Base-by-base conservation (phyloP, 306 rosid species). In the Dryas octopetala region DNA sequence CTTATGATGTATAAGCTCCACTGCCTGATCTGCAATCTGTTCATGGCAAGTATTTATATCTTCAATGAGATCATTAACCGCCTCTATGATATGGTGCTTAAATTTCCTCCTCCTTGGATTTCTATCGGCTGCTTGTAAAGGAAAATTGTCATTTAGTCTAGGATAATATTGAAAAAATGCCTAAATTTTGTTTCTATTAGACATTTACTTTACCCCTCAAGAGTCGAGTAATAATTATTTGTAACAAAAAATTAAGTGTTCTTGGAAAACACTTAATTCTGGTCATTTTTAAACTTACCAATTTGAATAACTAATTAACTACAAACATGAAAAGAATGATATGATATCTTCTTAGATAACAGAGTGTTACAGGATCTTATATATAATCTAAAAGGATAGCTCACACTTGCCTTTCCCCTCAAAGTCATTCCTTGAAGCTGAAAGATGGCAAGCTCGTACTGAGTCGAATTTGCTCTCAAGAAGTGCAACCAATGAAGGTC, bases 1-100 rank as follows among this genome's bases (percentile, higher is more conserved):
- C 73, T 62, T 52, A 6, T 75, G 79, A 75, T 75, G 65, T 40
- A 75, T 64, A 23, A 62, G 79, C 62, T 75, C 73, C 23, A 62
- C 52, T 2, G 55, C 65, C 63, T 41, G 79, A 28, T 75, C 72
- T 12, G 79, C 79, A 53, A 75, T 65, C 44, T 17, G 71, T 19
- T 65, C 65, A 23, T 75, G 73, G 57, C 79, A 75, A 64, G 65
- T 64, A 41, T 43, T 75, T 44, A 53, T 64, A 75, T 65, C 79
- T 16, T 75, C 71, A 63, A 75, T 75, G 55, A 75, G 72, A 23
- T 75, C 73, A 53, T 62, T 75, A 5, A 53, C 47, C 10, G 65
- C 79, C 44, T 55, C 54, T 19, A 44, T 71, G 65, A 44, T 45
- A 13, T 53, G 49, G 38, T 54, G 74, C 63, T 70, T 68, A 51